Evolutionary conservation across 495 filamentous ascomycete species (phyloP).

Genomic region (Jackrogersella multiformis): DNA sequence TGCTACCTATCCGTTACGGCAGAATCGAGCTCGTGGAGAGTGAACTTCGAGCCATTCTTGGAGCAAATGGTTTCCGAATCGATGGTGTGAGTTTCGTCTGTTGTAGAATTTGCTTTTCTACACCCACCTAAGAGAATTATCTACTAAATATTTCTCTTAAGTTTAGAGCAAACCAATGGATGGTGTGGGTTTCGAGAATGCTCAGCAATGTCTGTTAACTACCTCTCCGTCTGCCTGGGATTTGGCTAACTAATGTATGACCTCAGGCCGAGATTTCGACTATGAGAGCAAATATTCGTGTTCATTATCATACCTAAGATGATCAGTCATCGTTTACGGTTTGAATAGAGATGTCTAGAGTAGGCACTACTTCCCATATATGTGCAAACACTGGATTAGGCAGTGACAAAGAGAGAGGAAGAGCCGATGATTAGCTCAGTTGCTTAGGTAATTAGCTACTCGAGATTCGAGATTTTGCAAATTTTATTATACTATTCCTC

Average conservation of each 20-base stretch:
- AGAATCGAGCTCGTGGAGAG: not conserved
- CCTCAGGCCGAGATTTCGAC: not conserved
- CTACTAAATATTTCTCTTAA: not conserved
- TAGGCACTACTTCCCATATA: too few relatives aligned
- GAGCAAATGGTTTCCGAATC: not conserved
- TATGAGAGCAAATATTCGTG: not conserved
- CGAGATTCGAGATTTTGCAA: too few relatives aligned
- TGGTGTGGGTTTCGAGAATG: not conserved
- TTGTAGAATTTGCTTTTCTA: not conserved
- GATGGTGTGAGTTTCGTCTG: not conserved
- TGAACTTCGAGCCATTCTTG: slow-evolving; percentile 2
- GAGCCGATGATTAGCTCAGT: too few relatives aligned
- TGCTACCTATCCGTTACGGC: not conserved
- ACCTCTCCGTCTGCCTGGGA: not conserved
- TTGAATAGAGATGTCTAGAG: too few relatives aligned
- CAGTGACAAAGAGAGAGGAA: too few relatives aligned
- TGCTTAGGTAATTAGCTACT: too few relatives aligned
- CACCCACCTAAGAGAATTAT: not conserved
- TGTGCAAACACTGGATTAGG: too few relatives aligned
- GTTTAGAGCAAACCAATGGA: slow-evolving; percentile 2
- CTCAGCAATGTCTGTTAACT: not conserved
- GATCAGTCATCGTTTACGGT: not conserved
- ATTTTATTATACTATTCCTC: too few relatives aligned
- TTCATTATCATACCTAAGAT: not conserved
- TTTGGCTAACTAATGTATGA: not conserved